These are phyloP conservation scores for Chernovozyma aurita DNA, from an alignment of 1,139 yeast genomes.

Conservation along the genomic window DNA sequence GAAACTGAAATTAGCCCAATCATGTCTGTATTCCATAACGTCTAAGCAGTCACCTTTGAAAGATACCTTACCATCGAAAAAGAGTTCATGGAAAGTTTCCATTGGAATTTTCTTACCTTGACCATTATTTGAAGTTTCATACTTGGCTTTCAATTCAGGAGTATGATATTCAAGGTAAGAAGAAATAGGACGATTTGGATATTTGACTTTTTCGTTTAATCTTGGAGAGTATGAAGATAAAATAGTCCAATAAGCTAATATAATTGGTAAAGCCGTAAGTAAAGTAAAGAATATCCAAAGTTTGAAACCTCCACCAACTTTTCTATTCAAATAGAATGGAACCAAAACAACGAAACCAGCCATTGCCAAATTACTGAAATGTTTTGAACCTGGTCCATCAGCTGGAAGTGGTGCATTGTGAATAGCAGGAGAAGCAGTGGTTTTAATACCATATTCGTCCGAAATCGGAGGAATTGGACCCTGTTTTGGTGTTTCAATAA, in stretches of 20 bases:
- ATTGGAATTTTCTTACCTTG: slow-evolving; percentile 74
- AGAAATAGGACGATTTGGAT: slow-evolving; percentile 77
- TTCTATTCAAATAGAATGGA: slow-evolving; percentile 62
- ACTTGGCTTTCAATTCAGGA: slow-evolving; percentile 65
- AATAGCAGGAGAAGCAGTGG: slow-evolving; percentile 68
- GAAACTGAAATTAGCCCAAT: slow-evolving; percentile 83
- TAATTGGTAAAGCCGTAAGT: slow-evolving; percentile 59
- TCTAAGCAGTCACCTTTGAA: slow-evolving; percentile 89
- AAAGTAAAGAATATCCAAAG: slow-evolving; percentile 56
- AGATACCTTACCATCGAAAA: slow-evolving; percentile 77
- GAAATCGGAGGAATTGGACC: slow-evolving; percentile 45
- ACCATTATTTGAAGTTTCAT: slow-evolving; percentile 53
- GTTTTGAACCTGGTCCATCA: slow-evolving; percentile 83
- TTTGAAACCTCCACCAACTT: slow-evolving; percentile 71
- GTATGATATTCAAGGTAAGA: slow-evolving; percentile 81
- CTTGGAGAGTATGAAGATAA: slow-evolving; percentile 78
- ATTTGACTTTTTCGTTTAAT: slow-evolving; percentile 68
- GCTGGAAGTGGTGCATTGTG: slow-evolving; percentile 87
- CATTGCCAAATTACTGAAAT: slow-evolving; percentile 65
- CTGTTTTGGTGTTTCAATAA: slow-evolving; percentile 57
- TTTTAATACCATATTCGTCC: slow-evolving; percentile 52
- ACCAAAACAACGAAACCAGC: slow-evolving; percentile 48
- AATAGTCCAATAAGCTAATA: slow-evolving; percentile 80
- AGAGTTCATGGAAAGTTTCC: slow-evolving; percentile 89
- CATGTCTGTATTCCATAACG: slow-evolving; percentile 80